Evolutionary conservation across 2,329 filamentous ascomycete genomes (phyloP), one percentile per base, ranked within the genome.

Genomic region (Samsoniella hepiali): DNA sequence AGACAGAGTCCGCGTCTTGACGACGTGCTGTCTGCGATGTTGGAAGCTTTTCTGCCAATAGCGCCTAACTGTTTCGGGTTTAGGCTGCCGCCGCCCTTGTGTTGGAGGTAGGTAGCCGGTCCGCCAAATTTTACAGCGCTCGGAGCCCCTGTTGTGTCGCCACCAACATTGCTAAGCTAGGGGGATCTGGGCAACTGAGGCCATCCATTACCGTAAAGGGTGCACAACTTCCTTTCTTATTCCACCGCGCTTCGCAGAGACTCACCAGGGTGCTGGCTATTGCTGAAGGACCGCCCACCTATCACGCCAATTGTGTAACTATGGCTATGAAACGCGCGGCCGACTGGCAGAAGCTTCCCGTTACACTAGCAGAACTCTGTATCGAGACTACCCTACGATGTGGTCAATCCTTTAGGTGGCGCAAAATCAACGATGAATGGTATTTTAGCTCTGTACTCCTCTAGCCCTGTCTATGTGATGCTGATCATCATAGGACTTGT

Each of bases 381-480:
- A 93, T 99, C 68, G 92, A 97, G 70, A 99, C 94, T 0, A 97
- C 93, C 0, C 80, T 99, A 40, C 88, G 94, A 66, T 99, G 95
- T 74, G 95, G 95, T 3, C 95, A 99, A 75, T 97, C 94, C 0
- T 99, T 99, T 70, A 88, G 94, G 79, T 99, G 95, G 95, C 89
- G 89, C 66, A 93, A 93, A 73, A 86, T 91, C 56, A 84, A 87
- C 50, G 87, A 93, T 73, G 89, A 94, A 81, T 99, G 95, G 95
- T 91, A 70, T 67, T 6, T 53, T 3, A 13, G 17, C 29, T 32
- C n/a, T 56, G 22, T 31, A 15, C 1, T 9, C 8, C 17, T 34
- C 22, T 2, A 17, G 22, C 17, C 10, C 3, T 62, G 45, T 59
- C 31, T 64, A 36, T 51, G 54, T 49, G 27, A 61, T 44, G 34